Conservation (phyloP, 768 basidiomycete genomes). For the Tylopilus felleus region DNA sequence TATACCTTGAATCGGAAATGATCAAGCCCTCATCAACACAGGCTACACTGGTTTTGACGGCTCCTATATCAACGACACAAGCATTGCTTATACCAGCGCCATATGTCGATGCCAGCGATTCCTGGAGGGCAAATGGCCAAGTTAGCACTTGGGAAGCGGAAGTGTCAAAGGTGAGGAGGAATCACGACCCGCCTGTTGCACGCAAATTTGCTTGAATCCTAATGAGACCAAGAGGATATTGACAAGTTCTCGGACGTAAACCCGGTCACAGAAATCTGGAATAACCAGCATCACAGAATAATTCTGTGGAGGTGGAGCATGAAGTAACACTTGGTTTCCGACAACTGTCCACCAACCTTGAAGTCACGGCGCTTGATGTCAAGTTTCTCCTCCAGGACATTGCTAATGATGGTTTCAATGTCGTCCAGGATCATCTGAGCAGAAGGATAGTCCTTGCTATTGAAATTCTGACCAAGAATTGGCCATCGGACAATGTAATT, state of each 20-base stretch:
- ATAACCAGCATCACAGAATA: constrained; percentile 86
- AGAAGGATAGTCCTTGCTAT: constrained; percentile 73
- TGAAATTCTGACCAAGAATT: constrained; percentile 77
- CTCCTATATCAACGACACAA: constrained; percentile 94
- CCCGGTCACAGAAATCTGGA: constrained; percentile 86
- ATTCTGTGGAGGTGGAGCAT: constrained; percentile 46
- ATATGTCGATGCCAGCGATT: constrained; percentile 89
- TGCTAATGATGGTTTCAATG: constrained; percentile 63
- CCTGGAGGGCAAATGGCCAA: constrained; percentile 42
- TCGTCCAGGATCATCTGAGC: constrained; percentile 72
- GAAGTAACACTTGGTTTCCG: not conserved
- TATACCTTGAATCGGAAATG: constrained; percentile 80
- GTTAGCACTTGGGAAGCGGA: not conserved
- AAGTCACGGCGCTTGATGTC: constrained; percentile 51
- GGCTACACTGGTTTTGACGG: constrained; percentile 76
- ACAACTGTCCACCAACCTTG: constrained; percentile 45
- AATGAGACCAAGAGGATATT: constrained; percentile 71
- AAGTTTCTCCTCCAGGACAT: constrained; percentile 58
- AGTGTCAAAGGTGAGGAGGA: not conserved
- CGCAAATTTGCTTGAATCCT: constrained; percentile 91
- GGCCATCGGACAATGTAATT: constrained; percentile 82
- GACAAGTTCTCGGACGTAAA: constrained; percentile 76
- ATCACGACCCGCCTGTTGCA: constrained; percentile 66
- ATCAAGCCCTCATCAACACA: constrained; percentile 95
- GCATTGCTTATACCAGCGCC: constrained; percentile 94